phyloP scores from a whole-genome alignment of 116 monocot genomes.

The Papilionanthe hybrid region DNA sequence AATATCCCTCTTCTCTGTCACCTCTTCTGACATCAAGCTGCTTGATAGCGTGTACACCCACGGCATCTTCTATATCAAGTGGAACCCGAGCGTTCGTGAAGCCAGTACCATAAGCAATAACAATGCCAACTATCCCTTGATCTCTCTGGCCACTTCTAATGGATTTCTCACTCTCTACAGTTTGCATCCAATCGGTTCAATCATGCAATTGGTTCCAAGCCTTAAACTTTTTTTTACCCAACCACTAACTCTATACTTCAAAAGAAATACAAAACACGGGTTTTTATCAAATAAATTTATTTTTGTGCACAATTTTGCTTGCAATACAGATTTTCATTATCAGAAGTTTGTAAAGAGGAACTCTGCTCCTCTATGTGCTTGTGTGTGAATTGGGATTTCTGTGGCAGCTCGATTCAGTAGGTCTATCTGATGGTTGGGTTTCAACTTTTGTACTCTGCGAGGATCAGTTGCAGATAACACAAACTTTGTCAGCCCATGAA shows the following conservation, averaged over 20 bases:
- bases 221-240: neutral
- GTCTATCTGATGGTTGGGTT: conserved; percentile 74
- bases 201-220: neutral
- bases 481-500: conserved; percentile 67
- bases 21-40: conserved; percentile 36
- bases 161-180: conserved; percentile 49
- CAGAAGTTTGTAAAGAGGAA: conserved; percentile 34
- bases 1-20: conserved; percentile 68
- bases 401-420: conserved; percentile 40
- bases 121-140: conserved; percentile 21
- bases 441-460: conserved; percentile 46
- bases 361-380: conserved; percentile 78
- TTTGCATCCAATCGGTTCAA: conserved; percentile 15
- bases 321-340: conserved; percentile 29
- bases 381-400: conserved; percentile 68
- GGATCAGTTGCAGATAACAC: conserved; percentile 32
- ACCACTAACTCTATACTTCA: too few species aligned
- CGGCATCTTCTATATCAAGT: conserved; percentile 90
- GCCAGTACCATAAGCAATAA: neutral
- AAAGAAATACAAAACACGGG: too few species aligned
- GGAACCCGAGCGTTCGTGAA: conserved; percentile 32
- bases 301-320: neutral
- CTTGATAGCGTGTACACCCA: conserved; percentile 41
- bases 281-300: neutral
- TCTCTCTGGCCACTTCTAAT: conserved; percentile 78